Conservation (phyloP, 140 eudicot species). For the Bidens hawaiensis region DNA sequence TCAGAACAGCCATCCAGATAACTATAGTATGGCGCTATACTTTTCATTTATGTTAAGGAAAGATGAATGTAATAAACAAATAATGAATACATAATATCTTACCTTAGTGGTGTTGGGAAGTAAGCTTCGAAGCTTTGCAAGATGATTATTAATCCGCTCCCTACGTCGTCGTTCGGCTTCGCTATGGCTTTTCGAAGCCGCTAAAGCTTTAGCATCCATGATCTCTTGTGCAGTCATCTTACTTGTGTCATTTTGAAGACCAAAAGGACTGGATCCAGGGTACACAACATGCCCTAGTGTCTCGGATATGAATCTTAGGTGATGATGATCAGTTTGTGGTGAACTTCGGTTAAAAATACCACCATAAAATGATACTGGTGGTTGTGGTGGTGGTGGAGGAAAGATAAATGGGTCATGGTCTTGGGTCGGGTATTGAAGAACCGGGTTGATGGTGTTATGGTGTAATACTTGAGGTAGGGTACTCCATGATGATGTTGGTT, state of each 20-base stretch:
- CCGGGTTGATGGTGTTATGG: constrained; percentile 48
- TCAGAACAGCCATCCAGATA: too few species aligned
- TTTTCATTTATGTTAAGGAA: too few species aligned
- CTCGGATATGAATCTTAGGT: constrained; percentile 53
- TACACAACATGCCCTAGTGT: constrained; percentile 56
- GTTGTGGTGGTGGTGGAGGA: constrained; percentile 45
- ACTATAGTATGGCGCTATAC: too few species aligned
- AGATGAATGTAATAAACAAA: neutral
- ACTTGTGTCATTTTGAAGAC: constrained; percentile 72
- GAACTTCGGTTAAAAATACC: constrained; percentile 59
- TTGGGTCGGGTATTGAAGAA: constrained; percentile 43
- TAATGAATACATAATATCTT: constrained; percentile 12
- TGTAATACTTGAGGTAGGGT: constrained; percentile 42
- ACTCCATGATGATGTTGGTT: constrained; percentile 65
- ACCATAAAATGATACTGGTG: constrained; percentile 49
- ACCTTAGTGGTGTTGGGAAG: constrained; percentile 93
- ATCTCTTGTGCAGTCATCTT: constrained; percentile 93
- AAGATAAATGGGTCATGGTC: constrained; percentile 61
- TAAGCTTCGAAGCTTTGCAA: constrained; percentile 85
- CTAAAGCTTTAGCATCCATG: constrained; percentile 98
- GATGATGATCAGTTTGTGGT: constrained; percentile 53
- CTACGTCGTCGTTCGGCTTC: constrained; percentile 94
- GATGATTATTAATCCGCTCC: constrained; percentile 89
- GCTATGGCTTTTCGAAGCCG: constrained; percentile 94
- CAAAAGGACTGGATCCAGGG: constrained; percentile 71